phyloP scores from a whole-genome alignment of 2,329 filamentous ascomycete genomes.

The Atkinsonella hypoxylon region DNA sequence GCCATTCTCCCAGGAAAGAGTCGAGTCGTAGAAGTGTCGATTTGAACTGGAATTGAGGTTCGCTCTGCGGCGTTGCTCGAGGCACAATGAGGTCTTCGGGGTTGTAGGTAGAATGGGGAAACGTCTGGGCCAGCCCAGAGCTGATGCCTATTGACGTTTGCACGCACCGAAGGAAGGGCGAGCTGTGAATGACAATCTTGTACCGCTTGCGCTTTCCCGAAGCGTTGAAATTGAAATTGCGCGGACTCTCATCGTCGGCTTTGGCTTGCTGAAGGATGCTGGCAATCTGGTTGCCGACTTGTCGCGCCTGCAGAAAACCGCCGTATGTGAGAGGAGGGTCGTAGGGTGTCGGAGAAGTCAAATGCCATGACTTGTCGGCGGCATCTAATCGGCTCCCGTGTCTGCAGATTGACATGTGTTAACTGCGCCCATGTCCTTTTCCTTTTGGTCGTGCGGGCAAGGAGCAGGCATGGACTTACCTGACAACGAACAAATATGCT shows the following conservation, averaged over 20 bases:
- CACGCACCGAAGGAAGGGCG: constrained; percentile 86
- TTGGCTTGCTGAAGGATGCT: constrained; percentile 49
- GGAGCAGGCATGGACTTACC: constrained; percentile 18
- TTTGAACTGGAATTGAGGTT: constrained; percentile 24
- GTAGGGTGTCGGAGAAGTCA: constrained; percentile 86
- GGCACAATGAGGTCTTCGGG: constrained; percentile 24
- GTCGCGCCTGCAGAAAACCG: constrained; percentile 79
- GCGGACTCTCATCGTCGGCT: constrained; percentile 26
- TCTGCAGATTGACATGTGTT: constrained; percentile 27
- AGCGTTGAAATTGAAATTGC: constrained; percentile 11
- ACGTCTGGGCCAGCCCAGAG: constrained; percentile 61
- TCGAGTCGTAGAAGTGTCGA: constrained; percentile 68
- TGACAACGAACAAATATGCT: constrained; percentile 31
- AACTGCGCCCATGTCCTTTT: neutral
- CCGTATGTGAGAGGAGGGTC: constrained; percentile 91
- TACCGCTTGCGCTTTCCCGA: constrained; percentile 44
- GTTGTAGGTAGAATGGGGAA: constrained; percentile 19
- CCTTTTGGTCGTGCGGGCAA: neutral
- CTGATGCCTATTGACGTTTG: constrained; percentile 85
- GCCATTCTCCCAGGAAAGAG: constrained; percentile 90
- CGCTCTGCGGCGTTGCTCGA: constrained; percentile 15
- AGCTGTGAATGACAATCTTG: constrained; percentile 78
- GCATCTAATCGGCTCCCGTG: constrained; percentile 91
- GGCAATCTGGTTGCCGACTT: constrained; percentile 74
- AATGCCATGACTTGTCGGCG: constrained; percentile 89